Evolutionary conservation across 2,329 filamentous ascomycete species (phyloP), one percentile per base, ranked within the genome.

Genomic region (Lachnellula arida): DNA sequence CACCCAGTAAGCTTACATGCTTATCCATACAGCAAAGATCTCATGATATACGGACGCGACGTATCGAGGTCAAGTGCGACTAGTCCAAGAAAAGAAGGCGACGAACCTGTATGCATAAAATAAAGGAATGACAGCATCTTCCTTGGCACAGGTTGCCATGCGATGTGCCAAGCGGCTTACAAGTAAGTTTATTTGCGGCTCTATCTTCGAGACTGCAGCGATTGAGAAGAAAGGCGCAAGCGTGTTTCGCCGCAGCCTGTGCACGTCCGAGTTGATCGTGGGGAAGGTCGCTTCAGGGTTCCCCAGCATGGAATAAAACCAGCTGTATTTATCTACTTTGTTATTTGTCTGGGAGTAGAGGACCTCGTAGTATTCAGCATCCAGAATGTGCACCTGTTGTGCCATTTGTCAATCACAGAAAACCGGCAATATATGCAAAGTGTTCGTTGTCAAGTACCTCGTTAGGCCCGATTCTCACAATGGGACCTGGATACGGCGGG

Each of bases 401-500:
- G 9, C 28, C 9, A 32, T 32, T 28, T 32, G 28, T 32, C 15
- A 42, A 22, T 12, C 17, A 25, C 42, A 22, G 15, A 17, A 17
- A 1, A n/a, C 22, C 22, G 42, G 9, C 28, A 19, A 32, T 32
- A 7, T 1, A 48, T 28, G 19, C 15, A 4, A n/a, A 17, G 46
- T 28, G 28, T 9, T 34, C 9, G 14, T 35, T 34, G 28, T 6
- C 8, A n/a, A 5, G 9, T 32, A 48, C 22, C 49, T 68, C 64
- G 40, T 65, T 58, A 3, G 67, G 67, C n/a, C 53, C 55, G 52
- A 69, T 65, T 35, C 67, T 61, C 46, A 67, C 57, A 39, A 68
- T 58, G 32, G 66, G 65, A 40, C 62, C 62, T 62, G 44, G 9
- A 8, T 15, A 42, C n/a, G 22, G n/a, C 23, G 22, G 15, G 28